Conservation (phyloP, 2,329 filamentous ascomycete species). For the Chaetomium sp. region DNA sequence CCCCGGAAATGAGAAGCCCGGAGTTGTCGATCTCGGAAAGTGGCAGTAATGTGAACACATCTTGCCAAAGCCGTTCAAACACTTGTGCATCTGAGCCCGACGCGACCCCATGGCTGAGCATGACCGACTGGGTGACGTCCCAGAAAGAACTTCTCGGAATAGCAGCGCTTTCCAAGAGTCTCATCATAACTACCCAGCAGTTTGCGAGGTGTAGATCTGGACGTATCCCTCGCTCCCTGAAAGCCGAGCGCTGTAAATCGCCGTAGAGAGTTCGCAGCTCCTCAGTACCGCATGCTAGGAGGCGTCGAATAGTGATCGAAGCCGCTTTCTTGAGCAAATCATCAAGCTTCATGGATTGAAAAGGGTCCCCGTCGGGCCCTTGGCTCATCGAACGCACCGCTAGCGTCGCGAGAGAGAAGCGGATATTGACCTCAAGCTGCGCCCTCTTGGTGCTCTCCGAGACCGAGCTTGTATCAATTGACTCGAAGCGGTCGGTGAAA, state of each 20-base stretch:
- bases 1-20: conserved; percentile 51
- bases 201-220: conserved; percentile 49
- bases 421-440: conserved; percentile 43
- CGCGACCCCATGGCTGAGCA: conserved; percentile 43
- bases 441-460: conserved; percentile 5
- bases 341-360: conserved; percentile 51
- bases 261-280: conserved; percentile 51
- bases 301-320: conserved; percentile 42
- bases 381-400: conserved; percentile 50
- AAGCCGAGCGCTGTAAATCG: conserved; percentile 48
- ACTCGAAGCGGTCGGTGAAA: conserved; percentile 45
- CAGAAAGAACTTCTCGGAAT: conserved; percentile 61
- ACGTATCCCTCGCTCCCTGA: conserved; percentile 56
- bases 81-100: conserved; percentile 47
- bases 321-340: conserved; percentile 50
- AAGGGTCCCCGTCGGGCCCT: conserved; percentile 37
- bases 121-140: conserved; percentile 55
- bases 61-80: conserved; percentile 61
- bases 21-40: conserved; percentile 60
- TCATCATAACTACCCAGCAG: conserved; percentile 62
- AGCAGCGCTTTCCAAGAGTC: conserved; percentile 51
- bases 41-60: conserved; percentile 62
- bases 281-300: conserved; percentile 49
- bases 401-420: conserved; percentile 43
- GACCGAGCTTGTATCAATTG: conserved; percentile 23